phyloP scores from a whole-genome alignment of 2,329 filamentous ascomycete species.

The Venturia effusa region DNA sequence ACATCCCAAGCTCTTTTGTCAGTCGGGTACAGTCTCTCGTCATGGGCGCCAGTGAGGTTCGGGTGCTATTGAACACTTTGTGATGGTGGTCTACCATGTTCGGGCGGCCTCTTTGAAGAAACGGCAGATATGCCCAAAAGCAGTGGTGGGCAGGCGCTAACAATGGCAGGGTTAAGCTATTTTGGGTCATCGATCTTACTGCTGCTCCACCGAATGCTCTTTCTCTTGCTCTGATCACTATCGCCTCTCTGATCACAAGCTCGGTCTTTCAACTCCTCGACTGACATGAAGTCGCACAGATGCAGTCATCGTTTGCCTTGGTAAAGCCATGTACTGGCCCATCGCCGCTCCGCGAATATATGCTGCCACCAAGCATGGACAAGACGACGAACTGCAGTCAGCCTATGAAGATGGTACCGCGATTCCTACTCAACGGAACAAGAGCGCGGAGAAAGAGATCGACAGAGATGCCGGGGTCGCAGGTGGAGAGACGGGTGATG shows the following conservation, averaged over 20 bases:
- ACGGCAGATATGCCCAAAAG: not conserved
- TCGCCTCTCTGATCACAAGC: not conserved
- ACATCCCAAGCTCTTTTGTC: not conserved
- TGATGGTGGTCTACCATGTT: not conserved
- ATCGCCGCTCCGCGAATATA: slow-evolving; percentile 75
- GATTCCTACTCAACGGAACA: not conserved
- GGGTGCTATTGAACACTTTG: not conserved
- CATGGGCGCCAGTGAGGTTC: not conserved
- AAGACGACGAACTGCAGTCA: not conserved
- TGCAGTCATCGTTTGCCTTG: slow-evolving; percentile 12
- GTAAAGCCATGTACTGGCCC: slow-evolving; percentile 71
- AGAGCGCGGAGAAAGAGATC: not conserved
- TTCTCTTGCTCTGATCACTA: not conserved
- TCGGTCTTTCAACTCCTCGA: not conserved
- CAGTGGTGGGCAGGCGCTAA: not conserved
- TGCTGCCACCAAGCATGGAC: slow-evolving; percentile 58
- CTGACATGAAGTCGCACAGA: slow-evolving; percentile 16
- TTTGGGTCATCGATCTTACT: not conserved
- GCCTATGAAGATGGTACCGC: slow-evolving; percentile 5
- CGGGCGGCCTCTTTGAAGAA: not conserved
- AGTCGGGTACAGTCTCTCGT: not conserved
- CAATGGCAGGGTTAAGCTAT: not conserved
- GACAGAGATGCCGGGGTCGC: not conserved
- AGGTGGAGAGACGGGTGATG: not conserved
- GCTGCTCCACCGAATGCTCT: not conserved